Conservation (phyloP, 1,284 basidiomycete species). For the Ustilago tritici region DNA sequence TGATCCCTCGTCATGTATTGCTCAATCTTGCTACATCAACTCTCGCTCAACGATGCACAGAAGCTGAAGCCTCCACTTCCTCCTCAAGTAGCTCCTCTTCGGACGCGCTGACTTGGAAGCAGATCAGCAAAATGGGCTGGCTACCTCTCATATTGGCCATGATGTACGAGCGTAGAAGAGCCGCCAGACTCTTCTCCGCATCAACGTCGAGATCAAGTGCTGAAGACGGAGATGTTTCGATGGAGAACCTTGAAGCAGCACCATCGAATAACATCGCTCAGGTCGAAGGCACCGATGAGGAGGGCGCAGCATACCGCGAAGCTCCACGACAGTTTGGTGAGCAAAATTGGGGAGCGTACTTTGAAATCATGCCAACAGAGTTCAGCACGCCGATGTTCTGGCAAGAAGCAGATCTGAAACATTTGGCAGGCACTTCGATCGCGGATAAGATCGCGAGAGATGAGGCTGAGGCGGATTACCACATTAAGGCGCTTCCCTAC, state of each 20-base stretch:
- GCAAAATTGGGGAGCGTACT: constrained; percentile 60
- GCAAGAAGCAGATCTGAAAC: constrained; percentile 79
- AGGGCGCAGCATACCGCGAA: constrained; percentile 12
- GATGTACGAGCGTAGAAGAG: constrained; percentile 84
- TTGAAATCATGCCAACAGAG: constrained; percentile 74
- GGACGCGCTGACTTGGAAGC: constrained; percentile 25
- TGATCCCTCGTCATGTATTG: constrained; percentile 81
- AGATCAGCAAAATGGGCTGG: constrained; percentile 76
- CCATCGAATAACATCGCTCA: neutral
- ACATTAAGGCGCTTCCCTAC: constrained; percentile 66
- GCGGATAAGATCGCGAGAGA: constrained; percentile 86
- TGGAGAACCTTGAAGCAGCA: constrained; percentile 27
- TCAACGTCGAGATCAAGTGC: neutral
- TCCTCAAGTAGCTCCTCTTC: neutral
- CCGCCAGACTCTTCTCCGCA: constrained; percentile 5
- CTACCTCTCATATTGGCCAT: constrained; percentile 87
- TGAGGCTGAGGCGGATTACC: constrained; percentile 84
- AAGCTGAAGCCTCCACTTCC: constrained; percentile 23
- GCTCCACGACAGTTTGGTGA: constrained; percentile 23
- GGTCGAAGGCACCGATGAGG: constrained; percentile 37
- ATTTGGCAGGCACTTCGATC: constrained; percentile 85
- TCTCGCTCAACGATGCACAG: constrained; percentile 69
- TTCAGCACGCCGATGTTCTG: constrained; percentile 97
- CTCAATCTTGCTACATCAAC: constrained; percentile 83
- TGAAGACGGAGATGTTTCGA: constrained; percentile 46